A percentile compares a stretch with the other conserved stretches of the same genome.
Evolutionary conservation across 2,329 filamentous ascomycete species (phyloP).

Genomic region (Zymoseptoria pseudotritici): DNA sequence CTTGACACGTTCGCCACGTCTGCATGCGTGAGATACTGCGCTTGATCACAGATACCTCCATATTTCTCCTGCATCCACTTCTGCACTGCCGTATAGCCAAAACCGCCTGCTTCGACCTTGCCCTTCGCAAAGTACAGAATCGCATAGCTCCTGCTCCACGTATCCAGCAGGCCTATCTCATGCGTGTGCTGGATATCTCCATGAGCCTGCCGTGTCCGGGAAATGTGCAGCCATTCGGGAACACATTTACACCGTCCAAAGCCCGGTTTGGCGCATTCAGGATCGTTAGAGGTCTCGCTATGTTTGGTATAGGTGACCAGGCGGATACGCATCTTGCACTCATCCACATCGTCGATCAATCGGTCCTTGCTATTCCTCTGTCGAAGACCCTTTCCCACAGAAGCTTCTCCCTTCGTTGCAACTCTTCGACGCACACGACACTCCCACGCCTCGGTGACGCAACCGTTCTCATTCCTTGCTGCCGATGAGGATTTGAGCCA

Average conservation of each 20-base stretch:
- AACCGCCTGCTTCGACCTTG: conserved; percentile 18
- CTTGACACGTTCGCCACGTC: conserved; percentile 18
- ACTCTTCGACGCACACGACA: conserved; percentile 16
- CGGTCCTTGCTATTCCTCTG: conserved; percentile 8
- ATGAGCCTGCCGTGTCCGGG: conserved; percentile 3
- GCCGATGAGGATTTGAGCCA: conserved; percentile 11
- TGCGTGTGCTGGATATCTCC: conserved; percentile 12
- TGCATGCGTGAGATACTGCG: conserved; percentile 11
- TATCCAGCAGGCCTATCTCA: conserved; percentile 15
- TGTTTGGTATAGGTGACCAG: conserved; percentile 19
- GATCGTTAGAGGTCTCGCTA: conserved; percentile 4
- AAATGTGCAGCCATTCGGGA: conserved; percentile 19
- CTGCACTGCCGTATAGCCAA: conserved; percentile 12
- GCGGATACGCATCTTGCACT: conserved; percentile 14
- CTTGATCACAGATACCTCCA: conserved; percentile 9
- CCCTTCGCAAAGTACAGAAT: conserved; percentile 16
- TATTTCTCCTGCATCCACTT: conserved; percentile 18
- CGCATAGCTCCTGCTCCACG: conserved; percentile 17
- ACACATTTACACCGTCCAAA: conserved; percentile 18
- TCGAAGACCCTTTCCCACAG: neutral
- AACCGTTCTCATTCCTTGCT: conserved; percentile 7
- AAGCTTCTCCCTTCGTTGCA: conserved; percentile 3
- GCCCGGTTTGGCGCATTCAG: conserved; percentile 10
- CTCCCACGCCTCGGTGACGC: conserved; percentile 16
- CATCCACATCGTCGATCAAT: conserved; percentile 5